phyloP scores from a whole-genome alignment of 2,329 filamentous ascomycete species.

The Ascochyta rabiei region DNA sequence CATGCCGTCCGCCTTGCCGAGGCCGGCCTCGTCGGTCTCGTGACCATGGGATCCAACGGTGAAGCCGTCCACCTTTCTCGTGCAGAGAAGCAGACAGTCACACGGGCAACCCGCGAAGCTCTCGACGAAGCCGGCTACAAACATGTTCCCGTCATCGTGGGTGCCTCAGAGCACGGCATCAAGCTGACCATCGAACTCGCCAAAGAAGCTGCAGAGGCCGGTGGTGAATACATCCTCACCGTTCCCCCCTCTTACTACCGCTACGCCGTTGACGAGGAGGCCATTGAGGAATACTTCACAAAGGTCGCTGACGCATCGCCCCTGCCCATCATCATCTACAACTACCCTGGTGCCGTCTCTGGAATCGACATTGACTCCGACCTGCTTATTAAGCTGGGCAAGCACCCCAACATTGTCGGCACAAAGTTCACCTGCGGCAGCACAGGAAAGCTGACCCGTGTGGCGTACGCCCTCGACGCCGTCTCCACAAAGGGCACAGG shows the following conservation, averaged over 20 bases:
- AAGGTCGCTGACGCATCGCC: slow-evolving; percentile 77
- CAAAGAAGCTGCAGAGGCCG: slow-evolving; percentile 68
- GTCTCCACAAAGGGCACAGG: slow-evolving; percentile 63
- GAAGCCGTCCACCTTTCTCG: slow-evolving; percentile 85
- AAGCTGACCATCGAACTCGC: slow-evolving; percentile 78
- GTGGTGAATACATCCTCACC: slow-evolving; percentile 80
- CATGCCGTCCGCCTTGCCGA: slow-evolving; percentile 79
- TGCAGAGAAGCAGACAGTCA: slow-evolving; percentile 77
- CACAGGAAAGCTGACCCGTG: slow-evolving; percentile 85
- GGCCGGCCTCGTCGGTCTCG: slow-evolving; percentile 79
- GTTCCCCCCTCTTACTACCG: slow-evolving; percentile 87
- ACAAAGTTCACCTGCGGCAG: slow-evolving; percentile 93
- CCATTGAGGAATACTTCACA: slow-evolving; percentile 75
- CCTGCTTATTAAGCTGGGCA: slow-evolving; percentile 76
- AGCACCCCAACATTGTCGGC: slow-evolving; percentile 83
- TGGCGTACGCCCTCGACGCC: slow-evolving; percentile 74
- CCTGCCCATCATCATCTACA: slow-evolving; percentile 84
- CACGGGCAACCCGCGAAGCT: slow-evolving; percentile 77
- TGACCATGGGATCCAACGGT: slow-evolving; percentile 89
- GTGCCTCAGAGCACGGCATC: slow-evolving; percentile 81
- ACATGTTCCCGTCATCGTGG: slow-evolving; percentile 79
- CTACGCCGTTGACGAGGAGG: slow-evolving; percentile 73
- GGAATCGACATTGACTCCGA: slow-evolving; percentile 92
- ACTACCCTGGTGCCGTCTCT: slow-evolving; percentile 85
- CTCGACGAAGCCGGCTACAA: slow-evolving; percentile 80